phyloP scores from a whole-genome alignment of 2,329 filamentous ascomycete species.

The Xylaria polymorpha region DNA sequence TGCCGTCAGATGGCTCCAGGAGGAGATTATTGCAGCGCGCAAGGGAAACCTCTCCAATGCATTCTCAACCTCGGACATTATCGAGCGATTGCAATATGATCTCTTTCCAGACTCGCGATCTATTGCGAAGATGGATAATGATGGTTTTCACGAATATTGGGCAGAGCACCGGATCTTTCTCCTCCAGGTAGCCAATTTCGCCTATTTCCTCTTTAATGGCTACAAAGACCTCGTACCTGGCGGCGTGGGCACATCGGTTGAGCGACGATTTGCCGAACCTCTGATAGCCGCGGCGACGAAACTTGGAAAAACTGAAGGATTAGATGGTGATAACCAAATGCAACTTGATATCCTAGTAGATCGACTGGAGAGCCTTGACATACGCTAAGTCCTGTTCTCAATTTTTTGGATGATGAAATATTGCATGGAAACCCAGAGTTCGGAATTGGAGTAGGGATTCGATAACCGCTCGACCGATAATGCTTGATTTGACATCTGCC shows the following conservation, averaged over 20 bases:
- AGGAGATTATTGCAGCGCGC: conserved; percentile 66
- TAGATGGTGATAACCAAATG: conserved; percentile 51
- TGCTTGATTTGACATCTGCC: background rate
- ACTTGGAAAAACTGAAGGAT: conserved; percentile 48
- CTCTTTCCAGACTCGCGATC: conserved; percentile 68
- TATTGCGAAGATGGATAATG: conserved; percentile 56
- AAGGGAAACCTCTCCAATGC: conserved; percentile 47
- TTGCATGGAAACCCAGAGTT: background rate
- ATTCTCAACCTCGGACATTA: conserved; percentile 65
- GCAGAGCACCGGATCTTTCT: conserved; percentile 64
- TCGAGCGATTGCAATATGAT: conserved; percentile 70
- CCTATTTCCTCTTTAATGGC: conserved; percentile 65
- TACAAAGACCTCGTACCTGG: conserved; percentile 62
- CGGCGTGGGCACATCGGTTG: conserved; percentile 67
- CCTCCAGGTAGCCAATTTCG: conserved; percentile 71
- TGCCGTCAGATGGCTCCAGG: conserved; percentile 71
- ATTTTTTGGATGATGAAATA: background rate
- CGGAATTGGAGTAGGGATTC: background rate
- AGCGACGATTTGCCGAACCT: conserved; percentile 69
- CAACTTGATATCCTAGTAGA: conserved; percentile 58
- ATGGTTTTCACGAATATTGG: conserved; percentile 64
- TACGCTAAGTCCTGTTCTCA: conserved; percentile 16
- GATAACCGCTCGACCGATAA: background rate
- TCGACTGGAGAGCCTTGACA: conserved; percentile 54
- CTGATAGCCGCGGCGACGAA: conserved; percentile 57